Base-by-base conservation (phyloP, 495 filamentous ascomycete genomes). In the Apiosordaria backusii region DNA sequence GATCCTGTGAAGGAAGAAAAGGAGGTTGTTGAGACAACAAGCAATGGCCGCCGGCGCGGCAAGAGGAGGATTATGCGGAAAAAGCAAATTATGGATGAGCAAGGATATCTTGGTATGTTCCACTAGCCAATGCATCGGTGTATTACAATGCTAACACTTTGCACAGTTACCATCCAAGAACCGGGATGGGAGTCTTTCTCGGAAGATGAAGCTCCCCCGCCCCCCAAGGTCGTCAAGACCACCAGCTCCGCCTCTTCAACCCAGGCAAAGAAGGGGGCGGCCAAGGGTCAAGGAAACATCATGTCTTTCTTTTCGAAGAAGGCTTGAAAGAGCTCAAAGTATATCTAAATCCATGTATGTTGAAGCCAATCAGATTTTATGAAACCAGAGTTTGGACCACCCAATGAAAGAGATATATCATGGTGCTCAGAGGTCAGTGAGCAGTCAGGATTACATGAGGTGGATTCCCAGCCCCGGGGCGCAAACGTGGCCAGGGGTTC, bases 231-330 rank as follows among this genome's bases (percentile, higher is more conserved):
- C 0, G 55, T 68, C 50, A 79, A 81, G 52, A 86, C 89, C 69
- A 89, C 68, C 75, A 77, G 60, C 7, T 18, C 63, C 35, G 66
- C 57, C 55, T 67, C 66, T 62, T 73, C 64, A 57, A 70, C 68
- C 25, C 52, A 64, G 72, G 69, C 65, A 59, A 92, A 87, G 78
- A 91, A 91, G 78, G 74, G 74, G 3, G 83, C 80, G 4, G 78
- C 74, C 16, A 91, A 89, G 70, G 74, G 83, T 25, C 91, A 96
- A 71, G 92, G 94, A 10, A 97, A 86, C 76, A 97, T 97, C 72
- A 96, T 92, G 91, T 90, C 88, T 2, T 98, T 97, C 78, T 97
- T 98, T 79, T 84, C 82, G 13, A 98, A 97, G 81, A 96, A 94
- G 58, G 80, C 68, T 77, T 50, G 9, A 24, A 6, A 19, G 22